phyloP scores from a whole-genome alignment of 768 basidiomycete species.

The Lactarius sanguifluus region DNA sequence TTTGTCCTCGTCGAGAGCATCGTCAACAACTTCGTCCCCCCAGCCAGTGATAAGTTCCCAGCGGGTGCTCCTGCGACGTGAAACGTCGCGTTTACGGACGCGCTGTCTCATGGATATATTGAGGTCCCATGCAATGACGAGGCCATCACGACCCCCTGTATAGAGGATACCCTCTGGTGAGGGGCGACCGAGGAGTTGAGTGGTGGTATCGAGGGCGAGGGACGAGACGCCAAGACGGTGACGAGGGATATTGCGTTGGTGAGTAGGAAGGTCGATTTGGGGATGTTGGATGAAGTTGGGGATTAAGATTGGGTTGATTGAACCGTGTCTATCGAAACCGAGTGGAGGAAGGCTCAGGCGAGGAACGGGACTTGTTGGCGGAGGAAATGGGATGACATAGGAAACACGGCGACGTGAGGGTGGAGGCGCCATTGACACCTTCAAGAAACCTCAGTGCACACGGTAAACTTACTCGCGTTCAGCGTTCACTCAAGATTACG shows the following conservation, averaged over 20 bases:
- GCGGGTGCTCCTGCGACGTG: conserved; percentile 37
- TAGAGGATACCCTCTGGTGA: conserved; percentile 87
- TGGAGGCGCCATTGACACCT: conserved; percentile 28
- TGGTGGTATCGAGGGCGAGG: conserved; percentile 84
- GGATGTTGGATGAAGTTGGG: conserved; percentile 33
- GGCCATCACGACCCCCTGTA: conserved; percentile 85
- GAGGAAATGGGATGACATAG: conserved; percentile 75
- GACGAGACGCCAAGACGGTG: conserved; percentile 87
- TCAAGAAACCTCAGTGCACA: background rate
- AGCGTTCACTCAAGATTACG: no score
- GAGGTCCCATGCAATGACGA: conserved; percentile 87
- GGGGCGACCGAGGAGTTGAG: conserved; percentile 62
- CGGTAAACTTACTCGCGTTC: no score
- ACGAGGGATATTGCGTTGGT: conserved; percentile 34
- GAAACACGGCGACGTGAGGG: conserved; percentile 72
- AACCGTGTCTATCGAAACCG: conserved; percentile 62
- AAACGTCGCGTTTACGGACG: conserved; percentile 34
- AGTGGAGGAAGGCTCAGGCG: conserved; percentile 70
- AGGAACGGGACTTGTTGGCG: conserved; percentile 57
- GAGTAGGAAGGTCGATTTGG: background rate
- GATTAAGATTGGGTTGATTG: conserved; percentile 65
- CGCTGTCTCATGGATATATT: conserved; percentile 60
- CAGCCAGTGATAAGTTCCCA: conserved; percentile 89
- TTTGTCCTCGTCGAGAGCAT: conserved; percentile 63
- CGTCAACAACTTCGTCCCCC: conserved; percentile 66